Evolutionary conservation across 2,329 filamentous ascomycete species (phyloP).

Genomic region (Diaporthe sp.): DNA sequence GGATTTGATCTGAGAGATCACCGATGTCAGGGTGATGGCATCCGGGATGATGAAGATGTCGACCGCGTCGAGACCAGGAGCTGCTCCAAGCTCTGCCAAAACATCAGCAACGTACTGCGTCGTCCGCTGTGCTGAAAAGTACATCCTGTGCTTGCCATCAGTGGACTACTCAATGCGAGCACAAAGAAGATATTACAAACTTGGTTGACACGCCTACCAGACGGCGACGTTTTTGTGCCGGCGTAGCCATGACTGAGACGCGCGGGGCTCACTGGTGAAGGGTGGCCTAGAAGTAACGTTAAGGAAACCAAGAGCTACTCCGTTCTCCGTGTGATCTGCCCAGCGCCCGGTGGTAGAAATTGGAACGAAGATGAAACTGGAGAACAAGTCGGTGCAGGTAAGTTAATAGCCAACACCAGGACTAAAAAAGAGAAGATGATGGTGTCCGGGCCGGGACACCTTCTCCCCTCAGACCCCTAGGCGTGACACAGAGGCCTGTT

Average conservation of each 20-base stretch:
- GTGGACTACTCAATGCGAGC: neutral
- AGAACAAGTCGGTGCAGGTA: neutral
- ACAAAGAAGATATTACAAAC: neutral
- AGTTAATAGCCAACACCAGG: neutral
- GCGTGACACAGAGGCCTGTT: neutral
- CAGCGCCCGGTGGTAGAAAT: neutral
- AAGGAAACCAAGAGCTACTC: neutral
- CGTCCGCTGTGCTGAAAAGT: slow-evolving; percentile 78
- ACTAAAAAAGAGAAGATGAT: neutral
- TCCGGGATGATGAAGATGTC: slow-evolving; percentile 85
- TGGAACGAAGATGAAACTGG: neutral
- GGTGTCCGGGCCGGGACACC: neutral
- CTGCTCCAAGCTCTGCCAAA: slow-evolving; percentile 58
- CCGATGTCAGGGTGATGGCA: slow-evolving; percentile 75
- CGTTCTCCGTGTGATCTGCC: neutral
- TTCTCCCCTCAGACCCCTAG: slow-evolving; percentile 1
- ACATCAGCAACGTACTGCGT: slow-evolving; percentile 66
- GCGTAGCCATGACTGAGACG: slow-evolving; percentile 43
- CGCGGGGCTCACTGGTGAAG: neutral
- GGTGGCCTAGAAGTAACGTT: neutral
- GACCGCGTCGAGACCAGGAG: slow-evolving; percentile 60
- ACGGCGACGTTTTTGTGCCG: slow-evolving; percentile 61
- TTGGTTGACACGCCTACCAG: slow-evolving; percentile 71
- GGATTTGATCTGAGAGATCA: slow-evolving; percentile 61
- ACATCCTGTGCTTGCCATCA: slow-evolving; percentile 57